A percentile compares a stretch with the other conserved stretches of the same genome.
phyloP scores from a whole-genome alignment of 768 basidiomycete genomes.

The Boletus barrowsii region DNA sequence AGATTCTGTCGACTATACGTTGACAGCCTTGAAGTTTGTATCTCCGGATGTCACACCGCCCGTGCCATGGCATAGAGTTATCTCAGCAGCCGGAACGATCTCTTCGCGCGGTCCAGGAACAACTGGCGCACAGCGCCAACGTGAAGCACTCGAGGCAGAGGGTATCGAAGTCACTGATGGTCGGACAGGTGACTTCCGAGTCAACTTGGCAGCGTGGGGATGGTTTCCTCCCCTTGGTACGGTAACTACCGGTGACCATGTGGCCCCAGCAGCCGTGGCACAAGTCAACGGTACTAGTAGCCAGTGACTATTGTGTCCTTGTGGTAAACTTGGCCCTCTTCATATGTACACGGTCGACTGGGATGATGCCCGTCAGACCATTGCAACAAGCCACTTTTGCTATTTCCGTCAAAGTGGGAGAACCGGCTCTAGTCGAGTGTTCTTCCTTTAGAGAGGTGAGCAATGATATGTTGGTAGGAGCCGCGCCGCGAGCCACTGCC shows the following conservation, averaged over 20 bases:
- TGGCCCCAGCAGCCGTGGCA: neutral
- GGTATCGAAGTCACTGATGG: conserved; percentile 71
- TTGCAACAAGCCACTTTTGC: no score
- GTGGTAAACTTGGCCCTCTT: neutral
- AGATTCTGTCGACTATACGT: neutral
- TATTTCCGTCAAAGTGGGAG: no score
- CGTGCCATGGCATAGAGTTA: conserved; percentile 81
- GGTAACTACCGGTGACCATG: conserved; percentile 18
- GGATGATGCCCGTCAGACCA: no score
- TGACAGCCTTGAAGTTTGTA: conserved; percentile 73
- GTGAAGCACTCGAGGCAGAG: conserved; percentile 73
- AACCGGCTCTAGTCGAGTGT: no score
- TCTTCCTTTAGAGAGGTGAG: no score
- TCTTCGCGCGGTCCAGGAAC: conserved; percentile 86
- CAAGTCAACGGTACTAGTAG: neutral
- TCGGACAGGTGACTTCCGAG: conserved; percentile 53
- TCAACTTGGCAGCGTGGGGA: conserved; percentile 56
- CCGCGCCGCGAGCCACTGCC: no score
- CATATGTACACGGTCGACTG: neutral
- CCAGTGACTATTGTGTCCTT: neutral
- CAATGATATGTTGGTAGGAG: no score
- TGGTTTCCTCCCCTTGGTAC: conserved; percentile 57
- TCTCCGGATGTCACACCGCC: conserved; percentile 56
- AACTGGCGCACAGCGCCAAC: conserved; percentile 70
- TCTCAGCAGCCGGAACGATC: conserved; percentile 66